These are phyloP conservation scores for Candida verbasci DNA, from an alignment of 805 yeast genomes.

Conservation along the genomic window DNA sequence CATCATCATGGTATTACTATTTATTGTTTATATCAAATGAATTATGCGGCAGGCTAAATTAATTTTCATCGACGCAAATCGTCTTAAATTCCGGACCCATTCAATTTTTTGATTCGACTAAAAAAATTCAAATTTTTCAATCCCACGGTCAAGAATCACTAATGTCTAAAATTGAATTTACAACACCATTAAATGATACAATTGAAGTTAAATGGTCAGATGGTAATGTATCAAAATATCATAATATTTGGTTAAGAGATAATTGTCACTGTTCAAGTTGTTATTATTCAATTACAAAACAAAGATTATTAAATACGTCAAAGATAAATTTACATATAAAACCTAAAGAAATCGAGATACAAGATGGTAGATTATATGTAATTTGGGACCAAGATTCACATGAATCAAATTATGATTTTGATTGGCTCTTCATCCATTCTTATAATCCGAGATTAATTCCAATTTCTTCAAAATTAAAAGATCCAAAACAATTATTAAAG, in stretches of 20 bases:
- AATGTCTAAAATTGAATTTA: conserved; percentile 1
- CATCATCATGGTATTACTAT: too few species aligned
- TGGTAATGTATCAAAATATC: conserved; percentile 18
- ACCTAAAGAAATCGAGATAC: conserved; percentile 12
- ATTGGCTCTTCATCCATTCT: conserved; percentile 48
- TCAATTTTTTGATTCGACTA: too few species aligned
- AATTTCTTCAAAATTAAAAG: conserved; percentile 20
- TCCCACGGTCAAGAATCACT: not conserved
- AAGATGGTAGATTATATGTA: conserved; percentile 13
- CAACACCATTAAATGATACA: not conserved
- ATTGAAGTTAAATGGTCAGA: conserved; percentile 8
- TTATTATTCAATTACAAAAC: conserved; percentile 53
- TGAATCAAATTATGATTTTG: conserved; percentile 28
- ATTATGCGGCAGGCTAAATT: too few species aligned
- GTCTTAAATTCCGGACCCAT: too few species aligned
- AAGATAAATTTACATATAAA: conserved; percentile 29
- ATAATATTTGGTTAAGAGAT: conserved; percentile 62
- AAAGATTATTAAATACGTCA: conserved; percentile 54
- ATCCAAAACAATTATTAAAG: conserved; percentile 24
- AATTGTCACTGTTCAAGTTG: conserved; percentile 56
- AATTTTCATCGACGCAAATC: too few species aligned
- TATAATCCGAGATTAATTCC: conserved; percentile 48
- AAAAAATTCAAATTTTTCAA: not conserved
- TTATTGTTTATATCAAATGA: too few species aligned
- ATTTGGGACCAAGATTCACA: conserved; percentile 43